Conservation (phyloP, 1,284 basidiomycete species). For the Ustilago vetiveriae region DNA sequence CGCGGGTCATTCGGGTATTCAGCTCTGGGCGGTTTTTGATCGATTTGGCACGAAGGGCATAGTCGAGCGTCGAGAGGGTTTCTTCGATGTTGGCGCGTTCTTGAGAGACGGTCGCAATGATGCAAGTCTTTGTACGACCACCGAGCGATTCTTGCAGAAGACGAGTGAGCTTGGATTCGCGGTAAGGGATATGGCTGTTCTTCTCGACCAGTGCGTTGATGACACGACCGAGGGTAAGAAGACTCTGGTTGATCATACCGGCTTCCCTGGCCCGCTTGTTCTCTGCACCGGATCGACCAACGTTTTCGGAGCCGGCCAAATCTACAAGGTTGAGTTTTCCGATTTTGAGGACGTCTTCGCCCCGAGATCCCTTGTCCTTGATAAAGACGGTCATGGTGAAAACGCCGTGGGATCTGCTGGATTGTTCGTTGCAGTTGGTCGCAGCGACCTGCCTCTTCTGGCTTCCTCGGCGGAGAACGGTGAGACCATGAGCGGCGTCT, state of each 20-base stretch:
- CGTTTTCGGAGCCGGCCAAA: constrained; percentile 96
- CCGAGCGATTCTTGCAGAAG: constrained; percentile 98
- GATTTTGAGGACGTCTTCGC: constrained; percentile 88
- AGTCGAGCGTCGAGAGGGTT: constrained; percentile 96
- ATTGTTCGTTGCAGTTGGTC: constrained; percentile 98
- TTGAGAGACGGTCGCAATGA: constrained; percentile 80
- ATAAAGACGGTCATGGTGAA: constrained; percentile 94
- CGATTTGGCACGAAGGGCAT: constrained; percentile 93
- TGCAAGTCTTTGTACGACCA: constrained; percentile 97
- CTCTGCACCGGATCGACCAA: constrained; percentile 93
- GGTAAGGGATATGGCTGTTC: constrained; percentile 87
- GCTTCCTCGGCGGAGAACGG: constrained; percentile 86
- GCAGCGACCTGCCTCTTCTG: constrained; percentile 91
- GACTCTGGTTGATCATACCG: constrained; percentile 98
- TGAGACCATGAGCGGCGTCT: constrained; percentile 84
- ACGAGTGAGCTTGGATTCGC: constrained; percentile 86
- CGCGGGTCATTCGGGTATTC: constrained; percentile 92
- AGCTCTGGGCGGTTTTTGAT: constrained; percentile 96
- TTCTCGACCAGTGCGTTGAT: constrained; percentile 96
- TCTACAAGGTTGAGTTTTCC: constrained; percentile 98
- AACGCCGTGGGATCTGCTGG: constrained; percentile 96
- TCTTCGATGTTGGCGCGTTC: constrained; percentile 84
- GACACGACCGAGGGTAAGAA: constrained; percentile 93
- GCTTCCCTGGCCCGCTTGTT: constrained; percentile 95
- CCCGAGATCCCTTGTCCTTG: constrained; percentile 78